These are phyloP conservation scores for Xylariales sp. DNA, from an alignment of 2,329 filamentous ascomycete species.

Conservation along the genomic window DNA sequence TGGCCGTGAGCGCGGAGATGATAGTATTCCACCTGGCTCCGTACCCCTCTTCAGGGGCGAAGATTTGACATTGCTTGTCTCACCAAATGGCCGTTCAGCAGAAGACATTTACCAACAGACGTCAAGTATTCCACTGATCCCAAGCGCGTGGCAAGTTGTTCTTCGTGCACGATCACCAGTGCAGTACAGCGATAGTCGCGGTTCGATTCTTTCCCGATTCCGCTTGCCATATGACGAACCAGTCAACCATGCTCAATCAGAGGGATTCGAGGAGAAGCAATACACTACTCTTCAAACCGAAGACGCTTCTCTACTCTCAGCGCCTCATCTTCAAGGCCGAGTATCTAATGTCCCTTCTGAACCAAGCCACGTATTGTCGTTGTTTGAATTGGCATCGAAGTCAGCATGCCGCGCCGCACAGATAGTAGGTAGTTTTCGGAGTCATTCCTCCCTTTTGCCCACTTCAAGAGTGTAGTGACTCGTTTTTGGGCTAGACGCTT, in stretches of 20 bases:
- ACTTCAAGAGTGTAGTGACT: neutral
- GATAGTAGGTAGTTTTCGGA: conserved; percentile 41
- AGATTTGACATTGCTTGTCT: neutral
- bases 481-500: neutral
- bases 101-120: conserved; percentile 11
- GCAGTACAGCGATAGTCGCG: conserved; percentile 49
- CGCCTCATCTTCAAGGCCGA: conserved; percentile 32
- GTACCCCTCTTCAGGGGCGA: neutral
- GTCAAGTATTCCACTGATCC: neutral
- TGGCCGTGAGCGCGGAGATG: neutral
- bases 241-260: conserved; percentile 2
- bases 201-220: conserved; percentile 46
- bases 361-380: conserved; percentile 58
- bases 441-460: neutral
- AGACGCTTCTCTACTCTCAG: conserved; percentile 37
- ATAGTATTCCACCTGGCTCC: neutral
- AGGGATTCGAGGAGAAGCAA: conserved; percentile 13
- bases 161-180: conserved; percentile 47
- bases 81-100: conserved; percentile 9
- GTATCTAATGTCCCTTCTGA: neutral
- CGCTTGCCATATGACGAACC: conserved; percentile 37
- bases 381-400: conserved; percentile 63
- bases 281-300: conserved; percentile 41
- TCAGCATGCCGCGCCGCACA: conserved; percentile 59
- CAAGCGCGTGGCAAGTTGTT: conserved; percentile 39